Base-by-base conservation (phyloP, 108 stramenopile species). In the Conticribra guillardii region DNA sequence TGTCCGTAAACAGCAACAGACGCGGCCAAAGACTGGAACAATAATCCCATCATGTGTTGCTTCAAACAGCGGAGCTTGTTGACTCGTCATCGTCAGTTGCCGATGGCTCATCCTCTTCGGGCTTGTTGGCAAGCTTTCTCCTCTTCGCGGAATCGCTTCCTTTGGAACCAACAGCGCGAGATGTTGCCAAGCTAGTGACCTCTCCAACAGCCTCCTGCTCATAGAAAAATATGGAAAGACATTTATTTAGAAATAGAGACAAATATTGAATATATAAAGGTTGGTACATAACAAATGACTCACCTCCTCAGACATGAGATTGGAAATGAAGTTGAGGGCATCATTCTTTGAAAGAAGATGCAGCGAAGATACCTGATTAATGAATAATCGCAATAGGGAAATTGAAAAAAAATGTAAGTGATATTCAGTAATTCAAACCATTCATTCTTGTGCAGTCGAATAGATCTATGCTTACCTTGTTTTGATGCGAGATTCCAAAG, bases 401-500 rank as follows among this genome's bases (percentile, higher is more conserved):
- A 41, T 41, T 11, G 5, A 41, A 41, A 41, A 41, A 11, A 41
- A 41, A 41, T 41, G 37, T 9, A 5, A 41, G 37, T 9, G 37
- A 41, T 41, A 11, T 9, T n/a, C n/a, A n/a, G n/a, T n/a, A n/a
- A n/a, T n/a, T n/a, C n/a, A n/a, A n/a, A n/a, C n/a, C n/a, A n/a
- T n/a, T n/a, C n/a, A n/a, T n/a, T n/a, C n/a, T n/a, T n/a, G n/a
- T n/a, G n/a, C n/a, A n/a, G n/a, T n/a, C n/a, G n/a, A n/a, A n/a
- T n/a, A n/a, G n/a, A n/a, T n/a, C n/a, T n/a, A n/a, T n/a, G n/a
- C n/a, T 9, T 41, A 41, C 92, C 76, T 93, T 93, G 84, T 91
- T 93, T 60, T 93, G 95, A 69, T 91, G 91, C 69, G 86, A 87
- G 41, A 96, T 93, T 33, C 95, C 92, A 68, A 90, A 96, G 68